A percentile compares a stretch with the other conserved stretches of the same genome.
These are phyloP conservation scores for Mycosarcoma mackinlayi DNA, from an alignment of 1,284 basidiomycete species.

Conservation along the genomic window DNA sequence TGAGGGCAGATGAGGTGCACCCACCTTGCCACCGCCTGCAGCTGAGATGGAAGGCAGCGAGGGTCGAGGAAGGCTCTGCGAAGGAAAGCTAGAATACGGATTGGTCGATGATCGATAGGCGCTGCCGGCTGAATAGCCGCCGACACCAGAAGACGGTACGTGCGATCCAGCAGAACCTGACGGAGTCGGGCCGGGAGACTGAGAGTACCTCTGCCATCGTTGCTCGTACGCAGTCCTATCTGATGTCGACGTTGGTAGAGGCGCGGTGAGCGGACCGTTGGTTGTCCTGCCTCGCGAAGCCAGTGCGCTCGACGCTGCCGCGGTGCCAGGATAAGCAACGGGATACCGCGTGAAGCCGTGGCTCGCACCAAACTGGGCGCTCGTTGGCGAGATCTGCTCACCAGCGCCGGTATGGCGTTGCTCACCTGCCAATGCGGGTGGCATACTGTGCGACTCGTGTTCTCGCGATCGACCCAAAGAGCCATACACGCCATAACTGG, in stretches of 20 bases:
- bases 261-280: conserved; percentile 33
- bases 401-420: conserved; percentile 18
- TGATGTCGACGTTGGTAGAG: conserved; percentile 17
- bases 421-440: conserved; percentile 23
- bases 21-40: conserved; percentile 20
- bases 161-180: conserved; percentile 10
- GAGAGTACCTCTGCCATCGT: conserved; percentile 40
- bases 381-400: conserved; percentile 34
- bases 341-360: conserved; percentile 36
- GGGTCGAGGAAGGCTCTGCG: conserved; percentile 44
- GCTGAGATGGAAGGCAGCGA: conserved; percentile 37
- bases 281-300: conserved; percentile 13
- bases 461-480: conserved; percentile 22
- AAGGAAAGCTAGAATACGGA: conserved; percentile 45
- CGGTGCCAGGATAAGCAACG: conserved; percentile 20
- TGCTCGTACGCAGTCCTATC: conserved; percentile 35
- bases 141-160: neutral
- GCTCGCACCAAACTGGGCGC: conserved; percentile 19
- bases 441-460: conserved; percentile 39
- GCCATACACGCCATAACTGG: conserved; percentile 25
- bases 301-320: conserved; percentile 18
- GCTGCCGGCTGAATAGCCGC: conserved; percentile 35
- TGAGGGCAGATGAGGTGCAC: conserved; percentile 37
- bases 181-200: conserved; percentile 32
- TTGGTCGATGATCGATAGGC: conserved; percentile 38